Evolutionary conservation across 2,329 filamentous ascomycete genomes (phyloP).

Genomic region (Penicillium sp.): DNA sequence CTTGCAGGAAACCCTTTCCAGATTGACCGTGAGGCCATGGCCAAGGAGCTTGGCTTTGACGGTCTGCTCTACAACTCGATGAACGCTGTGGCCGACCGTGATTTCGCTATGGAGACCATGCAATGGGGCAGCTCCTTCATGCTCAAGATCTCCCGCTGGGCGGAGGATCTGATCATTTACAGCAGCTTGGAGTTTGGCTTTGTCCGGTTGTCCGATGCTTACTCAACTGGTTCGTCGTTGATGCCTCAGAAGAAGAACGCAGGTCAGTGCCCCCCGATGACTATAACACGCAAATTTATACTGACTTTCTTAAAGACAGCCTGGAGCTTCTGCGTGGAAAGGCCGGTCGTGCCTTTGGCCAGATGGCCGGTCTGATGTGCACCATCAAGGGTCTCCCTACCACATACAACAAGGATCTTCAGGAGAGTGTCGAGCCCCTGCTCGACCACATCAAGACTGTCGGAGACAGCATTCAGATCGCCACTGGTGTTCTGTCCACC

Average conservation of each 20-base stretch:
- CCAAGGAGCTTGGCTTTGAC: conserved; percentile 71
- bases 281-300: no score
- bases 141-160: conserved; percentile 70
- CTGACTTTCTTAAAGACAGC: no score
- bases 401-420: conserved; percentile 83
- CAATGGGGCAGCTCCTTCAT: conserved; percentile 72
- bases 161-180: conserved; percentile 81
- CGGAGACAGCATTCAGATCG: conserved; percentile 71
- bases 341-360: conserved; percentile 65
- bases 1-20: conserved; percentile 73
- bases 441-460: conserved; percentile 76
- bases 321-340: conserved; percentile 70
- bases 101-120: conserved; percentile 74
- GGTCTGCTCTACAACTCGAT: conserved; percentile 68
- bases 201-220: conserved; percentile 66
- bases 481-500: conserved; percentile 68
- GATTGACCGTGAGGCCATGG: conserved; percentile 70
- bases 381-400: conserved; percentile 66
- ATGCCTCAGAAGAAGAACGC: conserved; percentile 81
- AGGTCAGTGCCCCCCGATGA: no score
- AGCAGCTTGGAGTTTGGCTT: conserved; percentile 67
- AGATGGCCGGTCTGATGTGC: conserved; percentile 71
- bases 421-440: conserved; percentile 78
- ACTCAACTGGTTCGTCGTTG: conserved; percentile 64
- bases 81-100: conserved; percentile 64